These are phyloP conservation scores for Globisporangium rhizosaccharum DNA, from an alignment of 352 stramenopile genomes.

Conservation along the genomic window DNA sequence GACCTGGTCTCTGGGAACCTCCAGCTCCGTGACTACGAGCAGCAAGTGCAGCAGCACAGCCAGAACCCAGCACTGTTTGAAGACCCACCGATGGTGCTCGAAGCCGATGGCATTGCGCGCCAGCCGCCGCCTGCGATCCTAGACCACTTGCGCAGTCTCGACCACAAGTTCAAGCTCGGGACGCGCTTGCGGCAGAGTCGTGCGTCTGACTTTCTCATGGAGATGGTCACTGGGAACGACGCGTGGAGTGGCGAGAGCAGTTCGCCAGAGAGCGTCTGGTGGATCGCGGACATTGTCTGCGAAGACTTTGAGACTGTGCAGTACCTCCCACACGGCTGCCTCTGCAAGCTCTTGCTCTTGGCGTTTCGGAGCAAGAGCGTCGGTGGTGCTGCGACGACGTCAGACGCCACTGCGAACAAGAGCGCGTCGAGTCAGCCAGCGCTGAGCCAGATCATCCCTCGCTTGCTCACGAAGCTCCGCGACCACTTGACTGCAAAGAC, in stretches of 20 bases:
- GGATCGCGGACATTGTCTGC: conserved; percentile 86
- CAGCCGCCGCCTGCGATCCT: conserved; percentile 68
- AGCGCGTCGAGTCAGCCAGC: conserved; percentile 26
- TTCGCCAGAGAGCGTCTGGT: conserved; percentile 47
- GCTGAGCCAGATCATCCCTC: conserved; percentile 43
- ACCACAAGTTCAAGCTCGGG: conserved; percentile 74
- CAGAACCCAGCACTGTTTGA: conserved; percentile 40
- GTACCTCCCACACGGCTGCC: conserved; percentile 70
- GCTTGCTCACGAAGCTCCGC: conserved; percentile 47
- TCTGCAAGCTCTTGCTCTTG: conserved; percentile 75
- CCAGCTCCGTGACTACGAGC: conserved; percentile 68
- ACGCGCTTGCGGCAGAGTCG: conserved; percentile 73
- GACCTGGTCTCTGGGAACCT: conserved; percentile 54
- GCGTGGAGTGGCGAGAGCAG: conserved; percentile 11
- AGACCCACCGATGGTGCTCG: conserved; percentile 70
- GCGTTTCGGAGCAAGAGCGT: conserved; percentile 14
- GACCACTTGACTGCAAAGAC: conserved; percentile 38
- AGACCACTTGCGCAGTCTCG: conserved; percentile 61
- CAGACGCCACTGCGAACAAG: conserved; percentile 1
- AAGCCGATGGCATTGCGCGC: conserved; percentile 56
- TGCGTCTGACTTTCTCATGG: conserved; percentile 79
- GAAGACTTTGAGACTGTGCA: conserved; percentile 78
- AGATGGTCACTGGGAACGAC: conserved; percentile 69
- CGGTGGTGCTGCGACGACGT: neutral
- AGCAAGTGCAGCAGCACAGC: conserved; percentile 51